Evolutionary conservation across 1,284 basidiomycete species (phyloP), one percentile per base, ranked within the genome.

Genomic region (Somion occarium): DNA sequence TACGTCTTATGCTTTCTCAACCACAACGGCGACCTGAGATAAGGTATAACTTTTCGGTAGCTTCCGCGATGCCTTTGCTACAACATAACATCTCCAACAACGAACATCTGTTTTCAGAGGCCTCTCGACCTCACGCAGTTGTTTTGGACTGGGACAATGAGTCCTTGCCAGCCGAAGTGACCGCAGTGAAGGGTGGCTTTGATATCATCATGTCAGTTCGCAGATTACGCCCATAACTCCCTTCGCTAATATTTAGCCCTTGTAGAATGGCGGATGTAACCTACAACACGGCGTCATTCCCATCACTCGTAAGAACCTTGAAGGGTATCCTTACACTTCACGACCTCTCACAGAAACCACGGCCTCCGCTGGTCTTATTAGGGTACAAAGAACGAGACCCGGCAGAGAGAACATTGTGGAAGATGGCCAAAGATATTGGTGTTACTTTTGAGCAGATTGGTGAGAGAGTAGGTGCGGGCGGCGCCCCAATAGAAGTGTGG

Each of bases 211-310:
- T 85, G 85, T 83, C 62, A 43, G 76, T 48, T 60, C 60, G n/a
- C 5, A 18, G 13, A 15, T 39, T 5, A 11, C 9, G 34, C 34
- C 34, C n/a, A n/a, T 39, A 3, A 15, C n/a, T 15, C 38, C n/a
- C 41, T n/a, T 38, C 41, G 20, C 25, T 30, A 39, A 50, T 48
- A n/a, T n/a, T n/a, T n/a, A n/a, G n/a, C n/a, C n/a, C n/a, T n/a
- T 34, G 3, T 44, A 91, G 91, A 50, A 91, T 93, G 80, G 89
- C 91, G 12, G 92, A 95, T 61, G 89, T 94, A 7, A 86, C 91
- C 0, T 94, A 94, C 71, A 94, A 94, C 68, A 91, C 88, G 0
- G 70, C 82, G 1, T 89, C 90, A 1, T 95, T 94, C 67, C 79
- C 85, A 3, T 71, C 83, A 0, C 76, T 91, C 38, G 67, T 85